phyloP scores from a whole-genome alignment of 2,329 filamentous ascomycete genomes.

The Byssochlamys sp. region DNA sequence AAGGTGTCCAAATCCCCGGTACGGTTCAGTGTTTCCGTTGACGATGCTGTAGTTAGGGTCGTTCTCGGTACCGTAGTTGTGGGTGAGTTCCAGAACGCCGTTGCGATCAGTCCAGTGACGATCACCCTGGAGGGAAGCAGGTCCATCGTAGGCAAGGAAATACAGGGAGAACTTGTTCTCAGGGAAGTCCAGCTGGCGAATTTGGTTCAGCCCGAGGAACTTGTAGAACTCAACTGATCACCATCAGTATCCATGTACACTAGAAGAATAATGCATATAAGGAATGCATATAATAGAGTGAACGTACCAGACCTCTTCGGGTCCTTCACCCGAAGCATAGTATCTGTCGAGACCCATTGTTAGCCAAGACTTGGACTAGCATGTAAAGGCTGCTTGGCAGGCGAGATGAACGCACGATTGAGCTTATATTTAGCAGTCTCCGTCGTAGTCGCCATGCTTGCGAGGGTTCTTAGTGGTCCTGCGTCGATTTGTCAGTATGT shows the following conservation, averaged over 20 bases:
- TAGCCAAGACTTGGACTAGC: constrained; percentile 3
- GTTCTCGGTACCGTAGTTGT: constrained; percentile 79
- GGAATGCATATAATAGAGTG: not conserved
- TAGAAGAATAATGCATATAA: not conserved
- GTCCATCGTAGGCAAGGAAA: constrained; percentile 80
- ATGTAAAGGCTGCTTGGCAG: not conserved
- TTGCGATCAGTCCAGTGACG: constrained; percentile 72
- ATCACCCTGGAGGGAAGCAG: constrained; percentile 62
- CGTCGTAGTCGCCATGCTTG: constrained; percentile 46
- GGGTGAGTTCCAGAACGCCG: constrained; percentile 76
- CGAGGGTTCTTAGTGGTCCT: constrained; percentile 24
- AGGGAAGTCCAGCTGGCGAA: constrained; percentile 71
- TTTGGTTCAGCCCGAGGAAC: constrained; percentile 74
- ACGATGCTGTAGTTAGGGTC: constrained; percentile 70
- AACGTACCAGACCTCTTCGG: constrained; percentile 64
- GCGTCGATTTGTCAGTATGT: constrained; percentile 8
- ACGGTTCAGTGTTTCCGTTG: constrained; percentile 85
- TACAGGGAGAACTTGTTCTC: constrained; percentile 91
- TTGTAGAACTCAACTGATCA: constrained; percentile 76
- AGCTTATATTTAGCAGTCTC: constrained; percentile 56
- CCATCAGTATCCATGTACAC: constrained; percentile 1
- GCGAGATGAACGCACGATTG: constrained; percentile 43
- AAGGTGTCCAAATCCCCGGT: constrained; percentile 75
- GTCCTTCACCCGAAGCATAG: constrained; percentile 87
- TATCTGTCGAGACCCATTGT: constrained; percentile 23